Evolutionary conservation across 1,139 yeast species (phyloP).

Genomic region (Arxiozyma bovina): DNA sequence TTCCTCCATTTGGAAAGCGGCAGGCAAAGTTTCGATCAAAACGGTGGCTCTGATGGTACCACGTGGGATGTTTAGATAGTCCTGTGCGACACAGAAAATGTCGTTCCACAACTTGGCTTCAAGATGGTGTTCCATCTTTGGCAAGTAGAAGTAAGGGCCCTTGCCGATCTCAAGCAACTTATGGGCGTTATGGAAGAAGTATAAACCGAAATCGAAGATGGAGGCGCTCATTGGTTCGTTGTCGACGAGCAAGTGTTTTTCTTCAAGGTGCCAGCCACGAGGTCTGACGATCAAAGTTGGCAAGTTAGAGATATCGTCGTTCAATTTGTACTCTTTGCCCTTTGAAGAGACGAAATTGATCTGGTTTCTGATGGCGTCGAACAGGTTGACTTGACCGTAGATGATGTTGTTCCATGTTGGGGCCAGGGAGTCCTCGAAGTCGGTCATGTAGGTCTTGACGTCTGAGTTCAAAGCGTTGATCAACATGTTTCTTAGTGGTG

Average conservation of each 20-base stretch:
- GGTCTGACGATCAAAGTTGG: constrained; percentile 80
- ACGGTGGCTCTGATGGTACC: constrained; percentile 71
- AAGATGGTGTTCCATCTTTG: constrained; percentile 71
- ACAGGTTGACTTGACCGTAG: constrained; percentile 84
- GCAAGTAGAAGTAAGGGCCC: constrained; percentile 69
- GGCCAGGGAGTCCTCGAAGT: constrained; percentile 88
- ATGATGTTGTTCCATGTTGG: constrained; percentile 92
- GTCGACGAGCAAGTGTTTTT: constrained; percentile 60
- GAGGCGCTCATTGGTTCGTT: constrained; percentile 74
- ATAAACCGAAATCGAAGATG: constrained; percentile 67
- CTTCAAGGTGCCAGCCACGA: constrained; percentile 81
- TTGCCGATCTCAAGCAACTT: constrained; percentile 50
- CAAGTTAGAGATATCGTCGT: constrained; percentile 39
- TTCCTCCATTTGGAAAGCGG: constrained; percentile 68
- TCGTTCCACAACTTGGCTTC: constrained; percentile 76
- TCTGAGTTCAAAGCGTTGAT: constrained; percentile 84
- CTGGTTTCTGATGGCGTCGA: constrained; percentile 72
- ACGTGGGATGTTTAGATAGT: constrained; percentile 50
- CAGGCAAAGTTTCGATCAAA: constrained; percentile 62
- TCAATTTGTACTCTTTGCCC: constrained; percentile 42
- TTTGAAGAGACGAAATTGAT: constrained; percentile 45
- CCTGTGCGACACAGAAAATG: constrained; percentile 62
- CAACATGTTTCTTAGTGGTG: constrained; percentile 84
- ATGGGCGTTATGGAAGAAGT: constrained; percentile 61
- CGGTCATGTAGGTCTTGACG: constrained; percentile 91